These are phyloP conservation scores for Aspergillus floridensis DNA, from an alignment of 2,329 filamentous ascomycete genomes.

Conservation along the genomic window DNA sequence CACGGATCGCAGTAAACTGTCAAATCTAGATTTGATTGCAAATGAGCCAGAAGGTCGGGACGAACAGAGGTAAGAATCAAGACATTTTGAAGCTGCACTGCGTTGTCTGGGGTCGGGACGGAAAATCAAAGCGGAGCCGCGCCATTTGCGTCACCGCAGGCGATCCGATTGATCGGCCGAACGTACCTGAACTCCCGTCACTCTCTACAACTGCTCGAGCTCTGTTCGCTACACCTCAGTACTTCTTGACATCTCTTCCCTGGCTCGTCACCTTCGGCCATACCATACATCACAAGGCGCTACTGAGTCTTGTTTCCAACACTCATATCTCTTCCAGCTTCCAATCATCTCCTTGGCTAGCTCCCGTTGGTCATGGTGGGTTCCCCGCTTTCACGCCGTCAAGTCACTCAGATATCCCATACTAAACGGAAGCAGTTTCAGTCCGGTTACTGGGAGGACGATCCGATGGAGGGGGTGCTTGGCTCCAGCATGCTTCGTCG, in stretches of 20 bases:
- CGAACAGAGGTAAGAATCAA: background rate
- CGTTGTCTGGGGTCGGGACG: constrained; percentile 37
- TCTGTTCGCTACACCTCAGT: background rate
- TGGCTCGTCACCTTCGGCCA: background rate
- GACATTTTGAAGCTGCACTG: background rate
- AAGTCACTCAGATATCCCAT: background rate
- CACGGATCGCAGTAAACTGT: background rate
- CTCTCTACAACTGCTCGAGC: background rate
- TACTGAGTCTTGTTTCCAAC: background rate
- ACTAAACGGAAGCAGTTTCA: constrained; percentile 37
- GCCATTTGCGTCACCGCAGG: constrained; percentile 37
- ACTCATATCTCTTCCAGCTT: background rate
- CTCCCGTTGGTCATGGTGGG: constrained; percentile 25
- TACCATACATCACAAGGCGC: background rate
- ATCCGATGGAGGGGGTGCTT: constrained; percentile 53
- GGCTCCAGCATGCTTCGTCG: constrained; percentile 54
- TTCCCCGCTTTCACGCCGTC: background rate
- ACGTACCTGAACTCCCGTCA: constrained; percentile 3
- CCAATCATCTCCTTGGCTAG: background rate
- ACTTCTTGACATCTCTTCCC: background rate
- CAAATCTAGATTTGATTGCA: background rate
- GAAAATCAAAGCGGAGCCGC: constrained; percentile 38
- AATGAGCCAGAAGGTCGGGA: background rate
- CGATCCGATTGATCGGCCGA: constrained; percentile 17
- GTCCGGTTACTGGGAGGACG: constrained; percentile 53